These are phyloP conservation scores for Senna tora DNA, from an alignment of 306 rosid genomes.

Conservation along the genomic window DNA sequence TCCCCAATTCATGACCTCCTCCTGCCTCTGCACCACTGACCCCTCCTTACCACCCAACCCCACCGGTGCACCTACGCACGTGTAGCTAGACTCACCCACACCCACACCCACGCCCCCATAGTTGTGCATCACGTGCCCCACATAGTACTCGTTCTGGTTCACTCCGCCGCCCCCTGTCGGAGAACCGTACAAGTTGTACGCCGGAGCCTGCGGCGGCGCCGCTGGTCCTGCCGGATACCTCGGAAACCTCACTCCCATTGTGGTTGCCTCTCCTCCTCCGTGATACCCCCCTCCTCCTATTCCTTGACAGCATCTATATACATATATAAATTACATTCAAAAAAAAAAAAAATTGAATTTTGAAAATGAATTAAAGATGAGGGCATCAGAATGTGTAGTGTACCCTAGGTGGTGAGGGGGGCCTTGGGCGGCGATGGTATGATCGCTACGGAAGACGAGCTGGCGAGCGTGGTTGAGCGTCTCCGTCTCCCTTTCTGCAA, in stretches of 20 bases:
- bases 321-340: background rate
- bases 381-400: too few relatives aligned
- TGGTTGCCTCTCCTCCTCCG: slow-evolving; percentile 39
- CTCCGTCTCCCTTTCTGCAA: slow-evolving; percentile 97
- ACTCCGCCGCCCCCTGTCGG: slow-evolving; percentile 46
- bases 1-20: slow-evolving; percentile 13
- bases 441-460: slow-evolving; percentile 85
- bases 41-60: slow-evolving; percentile 40
- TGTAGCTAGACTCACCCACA: background rate
- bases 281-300: slow-evolving; percentile 59
- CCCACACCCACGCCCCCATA: slow-evolving; percentile 7
- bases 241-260: slow-evolving; percentile 69
- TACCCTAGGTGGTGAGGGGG: slow-evolving; percentile 37
- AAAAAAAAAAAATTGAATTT: too few relatives aligned
- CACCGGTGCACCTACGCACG: slow-evolving; percentile 38
- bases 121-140: slow-evolving; percentile 41
- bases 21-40: slow-evolving; percentile 8
- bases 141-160: background rate
- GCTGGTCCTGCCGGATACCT: slow-evolving; percentile 65
- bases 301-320: slow-evolving; percentile 75
- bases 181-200: slow-evolving; percentile 56
- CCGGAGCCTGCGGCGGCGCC: background rate
- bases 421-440: slow-evolving; percentile 33
- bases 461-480: slow-evolving; percentile 95
- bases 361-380: too few relatives aligned